Evolutionary conservation across 106 monocot species (phyloP).

Genomic region (Apostasia shenzhenica): DNA sequence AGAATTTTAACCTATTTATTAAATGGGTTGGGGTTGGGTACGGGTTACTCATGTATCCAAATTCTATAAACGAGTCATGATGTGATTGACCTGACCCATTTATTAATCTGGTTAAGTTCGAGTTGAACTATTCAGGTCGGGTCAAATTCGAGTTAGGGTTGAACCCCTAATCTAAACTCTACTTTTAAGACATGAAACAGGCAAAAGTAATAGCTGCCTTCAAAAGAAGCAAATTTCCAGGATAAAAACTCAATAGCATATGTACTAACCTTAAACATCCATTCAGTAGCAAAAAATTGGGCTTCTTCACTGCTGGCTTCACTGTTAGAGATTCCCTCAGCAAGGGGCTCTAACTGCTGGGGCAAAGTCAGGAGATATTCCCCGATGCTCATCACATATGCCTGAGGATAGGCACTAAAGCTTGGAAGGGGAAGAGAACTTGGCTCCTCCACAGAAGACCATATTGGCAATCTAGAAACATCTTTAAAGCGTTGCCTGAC

Average conservation of each 20-base stretch:
- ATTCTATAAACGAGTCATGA: too few relatives aligned
- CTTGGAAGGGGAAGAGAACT: constrained; percentile 78
- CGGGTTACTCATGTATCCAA: too few relatives aligned
- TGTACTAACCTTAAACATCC: constrained; percentile 90
- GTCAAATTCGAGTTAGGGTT: too few relatives aligned
- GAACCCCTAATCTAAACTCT: too few relatives aligned
- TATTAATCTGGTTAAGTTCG: too few relatives aligned
- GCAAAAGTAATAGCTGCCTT: too few relatives aligned
- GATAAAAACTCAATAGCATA: background rate
- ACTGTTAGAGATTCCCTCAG: constrained; percentile 59
- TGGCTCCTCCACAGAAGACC: constrained; percentile 88
- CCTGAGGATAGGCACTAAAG: constrained; percentile 89
- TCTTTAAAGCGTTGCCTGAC: constrained; percentile 76
- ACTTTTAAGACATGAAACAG: too few relatives aligned
- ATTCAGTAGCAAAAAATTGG: constrained; percentile 95
- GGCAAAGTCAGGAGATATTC: constrained; percentile 96
- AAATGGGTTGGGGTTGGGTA: too few relatives aligned
- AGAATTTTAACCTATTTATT: too few relatives aligned
- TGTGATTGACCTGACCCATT: too few relatives aligned
- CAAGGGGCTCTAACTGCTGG: constrained; percentile 84
- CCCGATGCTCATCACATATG: constrained; percentile 90
- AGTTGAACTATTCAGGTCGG: too few relatives aligned
- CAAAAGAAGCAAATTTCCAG: too few relatives aligned
- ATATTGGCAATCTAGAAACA: constrained; percentile 67
- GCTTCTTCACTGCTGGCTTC: constrained; percentile 67